Conservation (phyloP, 306 rosid species). For the Glycyrrhiza uralensis region DNA sequence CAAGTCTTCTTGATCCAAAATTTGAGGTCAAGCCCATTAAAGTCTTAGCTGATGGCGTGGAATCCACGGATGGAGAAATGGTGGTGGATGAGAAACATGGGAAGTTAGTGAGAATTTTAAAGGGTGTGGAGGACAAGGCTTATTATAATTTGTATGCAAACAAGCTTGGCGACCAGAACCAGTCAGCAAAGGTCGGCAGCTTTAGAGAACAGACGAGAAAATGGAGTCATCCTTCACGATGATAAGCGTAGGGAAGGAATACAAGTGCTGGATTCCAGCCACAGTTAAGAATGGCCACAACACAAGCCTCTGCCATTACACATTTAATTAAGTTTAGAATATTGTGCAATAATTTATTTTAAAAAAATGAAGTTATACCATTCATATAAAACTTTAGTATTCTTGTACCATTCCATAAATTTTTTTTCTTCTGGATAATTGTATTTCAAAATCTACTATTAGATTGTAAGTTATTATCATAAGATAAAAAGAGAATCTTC, state of each 20-base stretch:
- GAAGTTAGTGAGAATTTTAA: constrained; percentile 55
- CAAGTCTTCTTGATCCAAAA: constrained; percentile 35
- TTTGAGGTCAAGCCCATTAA: constrained; percentile 44
- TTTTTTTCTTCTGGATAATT: too few relatives aligned
- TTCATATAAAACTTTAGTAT: too few relatives aligned
- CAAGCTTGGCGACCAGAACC: constrained; percentile 43
- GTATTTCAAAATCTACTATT: too few relatives aligned
- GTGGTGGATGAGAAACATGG: constrained; percentile 48
- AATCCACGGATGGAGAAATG: constrained; percentile 64
- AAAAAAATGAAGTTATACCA: too few relatives aligned
- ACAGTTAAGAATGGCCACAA: background rate
- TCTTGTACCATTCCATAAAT: too few relatives aligned
- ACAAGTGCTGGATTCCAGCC: background rate
- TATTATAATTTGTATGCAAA: constrained; percentile 46
- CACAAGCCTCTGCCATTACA: background rate
- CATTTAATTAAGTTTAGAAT: too few relatives aligned
- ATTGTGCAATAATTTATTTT: too few relatives aligned
- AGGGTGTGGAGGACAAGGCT: constrained; percentile 33
- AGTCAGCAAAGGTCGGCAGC: constrained; percentile 67
- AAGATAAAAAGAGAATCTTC: too few relatives aligned
- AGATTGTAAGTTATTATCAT: too few relatives aligned
- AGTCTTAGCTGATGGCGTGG: constrained; percentile 56
- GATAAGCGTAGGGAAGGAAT: background rate
- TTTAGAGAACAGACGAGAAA: constrained; percentile 53
- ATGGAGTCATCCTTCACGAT: constrained; percentile 45